Percentiles rank a stretch among this genome's conserved stretches.
Evolutionary conservation across 1,139 yeast genomes (phyloP).

Genomic region (Hansenula sp.): DNA sequence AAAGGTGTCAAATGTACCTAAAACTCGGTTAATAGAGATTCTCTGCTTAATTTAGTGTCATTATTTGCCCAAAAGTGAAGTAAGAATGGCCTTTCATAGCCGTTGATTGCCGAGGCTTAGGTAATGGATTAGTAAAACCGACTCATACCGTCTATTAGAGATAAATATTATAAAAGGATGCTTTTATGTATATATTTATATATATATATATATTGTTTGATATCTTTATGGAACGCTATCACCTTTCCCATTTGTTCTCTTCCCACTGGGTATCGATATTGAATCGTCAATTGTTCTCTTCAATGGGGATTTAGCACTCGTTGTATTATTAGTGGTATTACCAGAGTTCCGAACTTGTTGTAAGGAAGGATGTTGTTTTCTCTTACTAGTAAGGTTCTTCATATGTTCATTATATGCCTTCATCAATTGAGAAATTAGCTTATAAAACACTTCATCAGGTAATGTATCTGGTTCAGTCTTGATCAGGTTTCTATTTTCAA

Average conservation of each 20-base stretch:
- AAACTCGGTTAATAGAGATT: not conserved
- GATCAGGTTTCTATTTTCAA: conserved; percentile 3
- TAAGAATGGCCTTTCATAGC: not conserved
- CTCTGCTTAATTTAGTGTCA: not conserved
- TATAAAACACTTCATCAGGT: conserved; percentile 1
- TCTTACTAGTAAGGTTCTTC: not conserved
- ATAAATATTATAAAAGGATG: too few relatives aligned
- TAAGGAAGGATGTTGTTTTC: not conserved
- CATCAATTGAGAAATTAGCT: not conserved
- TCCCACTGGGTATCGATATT: not conserved
- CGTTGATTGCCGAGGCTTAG: conserved; percentile 5
- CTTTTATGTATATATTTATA: too few relatives aligned
- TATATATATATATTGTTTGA: too few relatives aligned
- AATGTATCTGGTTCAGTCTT: conserved; percentile 13
- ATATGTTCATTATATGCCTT: not conserved
- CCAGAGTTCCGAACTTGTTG: not conserved
- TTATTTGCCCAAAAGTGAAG: too few relatives aligned
- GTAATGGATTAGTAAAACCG: not conserved
- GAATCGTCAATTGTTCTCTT: conserved; percentile 2
- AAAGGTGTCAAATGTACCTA: not conserved
- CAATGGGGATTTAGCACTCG: not conserved
- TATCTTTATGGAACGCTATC: too few relatives aligned
- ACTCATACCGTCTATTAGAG: too few relatives aligned
- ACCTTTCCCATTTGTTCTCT: not conserved
- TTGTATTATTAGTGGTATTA: not conserved